Conservation (phyloP, 2,329 filamentous ascomycete genomes). For the Neofusicoccum laricinum region DNA sequence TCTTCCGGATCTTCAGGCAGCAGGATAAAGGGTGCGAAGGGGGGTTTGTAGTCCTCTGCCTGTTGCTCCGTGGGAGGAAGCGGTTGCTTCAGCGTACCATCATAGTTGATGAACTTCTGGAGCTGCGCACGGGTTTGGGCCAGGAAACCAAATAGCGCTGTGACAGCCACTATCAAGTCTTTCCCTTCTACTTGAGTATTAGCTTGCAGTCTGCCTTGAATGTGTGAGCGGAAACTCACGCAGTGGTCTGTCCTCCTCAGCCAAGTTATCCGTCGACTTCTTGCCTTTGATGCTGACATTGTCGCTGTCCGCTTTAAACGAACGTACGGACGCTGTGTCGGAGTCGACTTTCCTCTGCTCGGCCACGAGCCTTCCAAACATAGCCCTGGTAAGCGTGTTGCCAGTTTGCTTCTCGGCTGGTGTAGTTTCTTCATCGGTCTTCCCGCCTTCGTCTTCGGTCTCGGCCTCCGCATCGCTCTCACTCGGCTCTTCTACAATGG, state of each 20-base stretch:
- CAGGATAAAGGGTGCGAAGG: slow-evolving; percentile 44
- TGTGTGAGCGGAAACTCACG: slow-evolving; percentile 14
- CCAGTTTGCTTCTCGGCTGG: slow-evolving; percentile 22
- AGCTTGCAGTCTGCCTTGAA: not conserved
- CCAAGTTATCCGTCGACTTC: slow-evolving; percentile 39
- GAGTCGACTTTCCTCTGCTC: slow-evolving; percentile 46
- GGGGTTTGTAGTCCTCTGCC: slow-evolving; percentile 36
- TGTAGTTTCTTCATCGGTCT: slow-evolving; percentile 7
- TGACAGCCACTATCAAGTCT: slow-evolving; percentile 76
- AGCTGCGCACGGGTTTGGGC: slow-evolving; percentile 74
- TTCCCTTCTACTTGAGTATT: slow-evolving; percentile 60
- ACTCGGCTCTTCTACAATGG: slow-evolving; percentile 56
- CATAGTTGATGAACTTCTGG: slow-evolving; percentile 58
- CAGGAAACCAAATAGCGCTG: slow-evolving; percentile 81
- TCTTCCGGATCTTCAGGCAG: slow-evolving; percentile 32
- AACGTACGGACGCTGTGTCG: slow-evolving; percentile 58
- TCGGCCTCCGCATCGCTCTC: slow-evolving; percentile 35
- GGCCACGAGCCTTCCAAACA: slow-evolving; percentile 49
- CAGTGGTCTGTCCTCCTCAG: slow-evolving; percentile 46
- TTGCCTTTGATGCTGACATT: slow-evolving; percentile 52
- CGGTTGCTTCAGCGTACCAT: slow-evolving; percentile 58
- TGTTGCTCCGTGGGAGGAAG: slow-evolving; percentile 46
- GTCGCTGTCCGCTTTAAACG: slow-evolving; percentile 57
- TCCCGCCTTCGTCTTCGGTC: slow-evolving; percentile 23
- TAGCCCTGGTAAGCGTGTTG: slow-evolving; percentile 28